These are phyloP conservation scores for Cucurbitaria berberidis DNA, from an alignment of 2,329 filamentous ascomycete species.

Conservation along the genomic window DNA sequence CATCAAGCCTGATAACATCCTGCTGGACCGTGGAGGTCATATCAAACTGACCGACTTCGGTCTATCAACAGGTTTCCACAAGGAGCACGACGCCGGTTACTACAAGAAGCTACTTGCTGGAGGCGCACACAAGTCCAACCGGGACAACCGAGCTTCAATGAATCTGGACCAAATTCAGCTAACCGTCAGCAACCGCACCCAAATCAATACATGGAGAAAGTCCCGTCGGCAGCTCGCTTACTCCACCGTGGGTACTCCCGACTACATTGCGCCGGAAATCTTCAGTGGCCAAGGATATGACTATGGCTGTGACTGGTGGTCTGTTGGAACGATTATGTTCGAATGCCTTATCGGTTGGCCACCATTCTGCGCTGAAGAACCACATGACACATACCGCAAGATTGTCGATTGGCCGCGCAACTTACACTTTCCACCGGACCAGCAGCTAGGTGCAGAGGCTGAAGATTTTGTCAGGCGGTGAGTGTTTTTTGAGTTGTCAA, in stretches of 20 bases:
- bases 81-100: conserved; percentile 96
- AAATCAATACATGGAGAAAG: conserved; percentile 99
- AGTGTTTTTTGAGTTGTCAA: conserved; percentile 38
- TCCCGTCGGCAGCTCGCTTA: conserved; percentile 96
- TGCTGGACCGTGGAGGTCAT: conserved; percentile 92
- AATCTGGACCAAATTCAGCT: conserved; percentile 98
- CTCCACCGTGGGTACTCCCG: conserved; percentile 95
- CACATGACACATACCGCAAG: conserved; percentile 97
- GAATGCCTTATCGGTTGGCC: conserved; percentile 99
- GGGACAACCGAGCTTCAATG: conserved; percentile 83
- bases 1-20: conserved; percentile 98
- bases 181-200: conserved; percentile 94
- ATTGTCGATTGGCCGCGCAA: conserved; percentile 98
- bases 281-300: conserved; percentile 96
- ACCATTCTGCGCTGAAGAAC: conserved; percentile 97
- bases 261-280: conserved; percentile 98
- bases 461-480: conserved; percentile 93
- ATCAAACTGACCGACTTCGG: conserved; percentile 99
- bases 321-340: conserved; percentile 98
- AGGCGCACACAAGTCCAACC: conserved; percentile 52
- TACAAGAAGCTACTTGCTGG: conserved; percentile 95
- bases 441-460: conserved; percentile 84
- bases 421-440: conserved; percentile 94
- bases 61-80: conserved; percentile 96
- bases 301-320: conserved; percentile 99